Evolutionary conservation across 1,284 basidiomycete species (phyloP).

Genomic region (Microbotryum saponariae): DNA sequence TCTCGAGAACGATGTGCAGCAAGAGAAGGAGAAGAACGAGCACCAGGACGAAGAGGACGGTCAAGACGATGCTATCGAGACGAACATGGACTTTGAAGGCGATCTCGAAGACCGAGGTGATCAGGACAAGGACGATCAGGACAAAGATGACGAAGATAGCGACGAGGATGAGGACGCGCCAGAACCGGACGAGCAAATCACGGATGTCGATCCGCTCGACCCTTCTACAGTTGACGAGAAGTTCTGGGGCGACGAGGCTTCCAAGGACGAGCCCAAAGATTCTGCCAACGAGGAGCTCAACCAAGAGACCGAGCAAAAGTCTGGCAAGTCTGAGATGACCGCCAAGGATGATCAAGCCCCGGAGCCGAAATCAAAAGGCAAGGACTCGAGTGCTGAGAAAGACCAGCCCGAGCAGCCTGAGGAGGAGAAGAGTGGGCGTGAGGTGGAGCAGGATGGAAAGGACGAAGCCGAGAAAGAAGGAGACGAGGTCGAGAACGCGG

Average conservation of each 20-base stretch:
- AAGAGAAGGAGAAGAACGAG: conserved; percentile 53
- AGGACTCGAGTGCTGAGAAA: conserved; percentile 58
- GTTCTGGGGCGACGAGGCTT: conserved; percentile 80
- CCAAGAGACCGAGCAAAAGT: conserved; percentile 52
- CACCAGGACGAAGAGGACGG: conserved; percentile 56
- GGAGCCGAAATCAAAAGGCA: conserved; percentile 42
- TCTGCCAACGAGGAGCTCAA: conserved; percentile 45
- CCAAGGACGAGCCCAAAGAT: conserved; percentile 47
- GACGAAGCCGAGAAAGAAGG: conserved; percentile 40
- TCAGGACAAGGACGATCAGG: conserved; percentile 57
- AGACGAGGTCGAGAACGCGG: conserved; percentile 27
- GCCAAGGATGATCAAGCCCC: conserved; percentile 61
- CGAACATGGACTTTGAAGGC: conserved; percentile 35
- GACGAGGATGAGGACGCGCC: conserved; percentile 53
- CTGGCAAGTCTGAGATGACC: conserved; percentile 59
- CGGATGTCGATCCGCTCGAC: conserved; percentile 77
- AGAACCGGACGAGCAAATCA: conserved; percentile 65
- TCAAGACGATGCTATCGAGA: conserved; percentile 50
- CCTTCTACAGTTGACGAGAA: conserved; percentile 88
- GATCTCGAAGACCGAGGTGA: conserved; percentile 56
- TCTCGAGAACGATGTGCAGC: conserved; percentile 63
- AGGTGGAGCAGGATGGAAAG: conserved; percentile 40
- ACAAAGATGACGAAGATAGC: conserved; percentile 50
- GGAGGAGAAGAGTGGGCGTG: conserved; percentile 41
- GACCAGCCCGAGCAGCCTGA: conserved; percentile 46